Evolutionary conservation across 2,329 filamentous ascomycete genomes (phyloP).

Genomic region (Ascomycota sp.): DNA sequence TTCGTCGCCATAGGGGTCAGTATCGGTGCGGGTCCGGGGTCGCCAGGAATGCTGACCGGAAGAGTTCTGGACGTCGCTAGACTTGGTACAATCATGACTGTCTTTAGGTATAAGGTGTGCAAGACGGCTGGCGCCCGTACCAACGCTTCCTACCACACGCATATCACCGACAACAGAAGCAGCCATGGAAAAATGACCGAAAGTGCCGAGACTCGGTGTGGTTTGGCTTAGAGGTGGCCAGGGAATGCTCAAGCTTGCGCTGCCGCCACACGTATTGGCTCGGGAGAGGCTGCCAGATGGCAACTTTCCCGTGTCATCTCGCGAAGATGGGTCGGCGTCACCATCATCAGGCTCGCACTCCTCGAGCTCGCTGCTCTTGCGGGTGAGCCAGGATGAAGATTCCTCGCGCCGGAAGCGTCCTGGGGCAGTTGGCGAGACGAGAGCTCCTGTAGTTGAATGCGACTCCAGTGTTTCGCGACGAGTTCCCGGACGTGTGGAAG

Average conservation of each 20-base stretch:
- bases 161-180: constrained; percentile 47
- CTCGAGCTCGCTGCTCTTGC: constrained; percentile 31
- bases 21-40: constrained; percentile 45
- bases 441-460: constrained; percentile 33
- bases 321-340: constrained; percentile 14
- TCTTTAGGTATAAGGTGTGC: constrained; percentile 72
- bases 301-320: constrained; percentile 12
- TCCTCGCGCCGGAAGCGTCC: constrained; percentile 45
- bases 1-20: constrained; percentile 54
- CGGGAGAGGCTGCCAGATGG: constrained; percentile 29
- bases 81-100: constrained; percentile 41
- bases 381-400: constrained; percentile 32
- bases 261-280: constrained; percentile 31
- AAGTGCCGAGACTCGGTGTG: constrained; percentile 53
- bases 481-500: constrained; percentile 47
- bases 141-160: constrained; percentile 46
- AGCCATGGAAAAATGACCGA: constrained; percentile 69
- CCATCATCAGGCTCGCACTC: constrained; percentile 34
- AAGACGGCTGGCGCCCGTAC: constrained; percentile 68
- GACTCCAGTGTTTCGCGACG: constrained; percentile 62
- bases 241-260: constrained; percentile 21
- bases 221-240: constrained; percentile 29
- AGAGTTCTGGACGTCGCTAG: constrained; percentile 24
- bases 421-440: constrained; percentile 39
- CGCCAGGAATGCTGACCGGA: constrained; percentile 31